Evolutionary conservation across 208 protist species (phyloP), one percentile per base, ranked within the genome.

Genomic region (Trypanosoma mega): DNA sequence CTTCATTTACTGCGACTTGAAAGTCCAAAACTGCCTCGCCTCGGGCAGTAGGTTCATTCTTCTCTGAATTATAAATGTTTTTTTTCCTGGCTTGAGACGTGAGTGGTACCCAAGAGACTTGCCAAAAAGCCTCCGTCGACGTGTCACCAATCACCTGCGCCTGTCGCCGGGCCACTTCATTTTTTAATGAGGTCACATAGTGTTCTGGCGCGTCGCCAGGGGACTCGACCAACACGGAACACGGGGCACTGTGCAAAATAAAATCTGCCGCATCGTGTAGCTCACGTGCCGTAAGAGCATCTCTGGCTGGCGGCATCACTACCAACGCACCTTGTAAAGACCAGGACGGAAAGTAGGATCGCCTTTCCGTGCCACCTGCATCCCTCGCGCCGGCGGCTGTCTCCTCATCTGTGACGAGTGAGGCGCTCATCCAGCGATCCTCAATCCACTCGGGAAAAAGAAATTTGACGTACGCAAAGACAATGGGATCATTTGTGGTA

Each of bases 401-500:
- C 5, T 62, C 26, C 14, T 39, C 52, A 23, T 52, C 37, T 21
- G 9, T 37, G 2, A 71, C 43, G 0, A 74, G 1, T 8, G 37
- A 41, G 2, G 68, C 66, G 4, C 41, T 67, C 9, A 92, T 24
- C 56, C 75, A 87, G 8, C 69, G 45, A 16, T 63, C 66, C 3
- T 27, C 23, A 18, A 86, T 59, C 8, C 83, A 52, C 58, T 81
- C 78, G 24, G 76, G 69, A 52, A 87, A 77, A 49, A 87, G 49
- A 63, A 75, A 90, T 18, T 26, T 47, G 16, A 86, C 75, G 53
- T 93, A 93, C 18, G 74, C 73, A 12, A 59, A 26, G 5, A 93
- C 63, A 1, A 74, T 1, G 0, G 51, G 20, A 56, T 81, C 9
- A 55, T 87, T 72, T 23, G 72, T 84, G 20, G 68, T 72, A 31